Evolutionary conservation across 1,284 basidiomycete genomes (phyloP).

Genomic region (Cystobasidium slooffiae): DNA sequence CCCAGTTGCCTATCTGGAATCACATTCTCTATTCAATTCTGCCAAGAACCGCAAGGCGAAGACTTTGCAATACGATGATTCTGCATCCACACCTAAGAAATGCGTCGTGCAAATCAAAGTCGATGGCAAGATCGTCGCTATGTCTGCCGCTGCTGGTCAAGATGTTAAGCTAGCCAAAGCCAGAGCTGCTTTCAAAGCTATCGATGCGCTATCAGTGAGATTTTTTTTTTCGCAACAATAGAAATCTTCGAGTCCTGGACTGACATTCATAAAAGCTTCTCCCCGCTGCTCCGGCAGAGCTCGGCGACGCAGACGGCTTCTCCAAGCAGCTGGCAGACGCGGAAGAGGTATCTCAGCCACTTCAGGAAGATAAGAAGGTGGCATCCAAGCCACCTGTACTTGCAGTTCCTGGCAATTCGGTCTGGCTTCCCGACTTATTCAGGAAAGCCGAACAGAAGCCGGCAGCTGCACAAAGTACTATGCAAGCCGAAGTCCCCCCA

Average conservation of each 20-base stretch:
- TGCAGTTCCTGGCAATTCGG: constrained; percentile 15
- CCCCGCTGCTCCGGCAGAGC: constrained; percentile 27
- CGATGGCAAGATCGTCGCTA: constrained; percentile 16
- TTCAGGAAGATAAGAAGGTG: background rate
- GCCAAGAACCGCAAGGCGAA: constrained; percentile 12
- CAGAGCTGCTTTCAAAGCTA: constrained; percentile 43
- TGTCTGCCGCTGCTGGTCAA: constrained; percentile 33
- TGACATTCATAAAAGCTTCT: constrained; percentile 27
- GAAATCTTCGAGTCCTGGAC: background rate
- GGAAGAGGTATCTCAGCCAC: background rate
- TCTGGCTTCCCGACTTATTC: constrained; percentile 22
- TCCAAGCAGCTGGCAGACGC: background rate
- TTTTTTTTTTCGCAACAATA: background rate
- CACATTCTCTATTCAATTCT: constrained; percentile 22
- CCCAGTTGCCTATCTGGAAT: constrained; percentile 33
- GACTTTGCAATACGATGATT: constrained; percentile 30
- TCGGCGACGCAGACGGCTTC: constrained; percentile 10
- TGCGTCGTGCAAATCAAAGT: constrained; percentile 32
- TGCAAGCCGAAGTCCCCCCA: background rate
- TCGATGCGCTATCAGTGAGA: constrained; percentile 34
- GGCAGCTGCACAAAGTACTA: background rate
- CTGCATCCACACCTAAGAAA: constrained; percentile 30
- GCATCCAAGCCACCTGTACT: background rate
- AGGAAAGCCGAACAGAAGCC: background rate
- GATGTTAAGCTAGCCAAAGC: constrained; percentile 43